Base-by-base conservation (phyloP, 176 grass and related monocot genomes). In the Dactylis glomerata region DNA sequence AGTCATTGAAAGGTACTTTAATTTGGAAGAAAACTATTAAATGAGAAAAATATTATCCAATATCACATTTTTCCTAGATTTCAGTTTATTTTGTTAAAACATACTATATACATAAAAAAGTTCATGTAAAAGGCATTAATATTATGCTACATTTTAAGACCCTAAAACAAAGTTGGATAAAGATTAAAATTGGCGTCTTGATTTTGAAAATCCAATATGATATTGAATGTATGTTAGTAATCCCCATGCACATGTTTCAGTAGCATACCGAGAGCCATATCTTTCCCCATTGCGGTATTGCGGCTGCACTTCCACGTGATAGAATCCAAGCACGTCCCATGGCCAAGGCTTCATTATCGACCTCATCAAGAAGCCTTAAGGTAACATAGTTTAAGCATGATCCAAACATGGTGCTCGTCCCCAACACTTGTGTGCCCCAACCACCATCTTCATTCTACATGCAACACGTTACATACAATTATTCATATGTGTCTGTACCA, bases 181-280 rank as follows among this genome's bases (percentile, higher is more conserved):
- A 1, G 6, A 28, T 27, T 47, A 50, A 50, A 50, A 1, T 31
- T 47, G 9, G 23, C 19, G 5, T 50, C 0, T 49, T 50, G 15
- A 17, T 50, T 0, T 16, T 8, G 23, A 72, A 69, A 44, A 16
- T 15, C n/a, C 0, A 19, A 11, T 3, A 42, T 10, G 7, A 68
- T 4, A 33, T 2, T 1, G 3, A 11, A 30, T 3, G 31, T 26
- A 37, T 41, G n/a, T n/a, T n/a, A n/a, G n/a, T n/a, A n/a, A n/a
- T 61, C 24, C n/a, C 61, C 32, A 23, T 44, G 8, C 5, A 23
- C 6, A 0, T 11, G 1, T 32, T 73, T 78, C 26, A 0, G 37
- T 17, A 12, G 5, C 82, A 77, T 89, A 89, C 88, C 71, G 83
- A 89, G 51, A 89, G 33, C 83, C 83, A 89, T 69, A 89, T 89